Evolutionary conservation across 2,329 filamentous ascomycete species (phyloP).

Genomic region (Sphaerulina musiva): DNA sequence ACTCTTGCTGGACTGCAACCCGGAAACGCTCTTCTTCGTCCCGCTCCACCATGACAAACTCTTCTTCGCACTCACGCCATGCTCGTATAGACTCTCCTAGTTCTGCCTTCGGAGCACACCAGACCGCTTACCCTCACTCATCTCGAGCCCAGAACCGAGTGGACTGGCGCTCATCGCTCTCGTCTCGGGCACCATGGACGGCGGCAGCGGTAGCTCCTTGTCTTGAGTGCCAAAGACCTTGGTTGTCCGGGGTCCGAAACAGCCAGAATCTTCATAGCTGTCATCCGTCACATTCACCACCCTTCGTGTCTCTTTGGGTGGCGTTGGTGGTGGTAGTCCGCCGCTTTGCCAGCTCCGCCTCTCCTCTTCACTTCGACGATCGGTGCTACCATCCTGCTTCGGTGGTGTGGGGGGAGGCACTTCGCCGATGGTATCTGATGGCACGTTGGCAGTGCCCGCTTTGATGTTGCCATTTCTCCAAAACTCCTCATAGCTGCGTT

Average conservation of each 20-base stretch:
- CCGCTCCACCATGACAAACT: neutral
- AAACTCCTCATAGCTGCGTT: conserved; percentile 23
- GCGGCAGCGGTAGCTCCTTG: conserved; percentile 27
- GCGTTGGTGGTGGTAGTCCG: conserved; percentile 39
- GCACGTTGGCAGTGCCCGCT: conserved; percentile 13
- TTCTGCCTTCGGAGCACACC: neutral
- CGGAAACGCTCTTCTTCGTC: neutral
- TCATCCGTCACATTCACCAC: conserved; percentile 3
- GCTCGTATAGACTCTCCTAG: neutral
- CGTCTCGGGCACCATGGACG: conserved; percentile 13
- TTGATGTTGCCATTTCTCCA: neutral
- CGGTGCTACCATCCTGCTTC: conserved; percentile 25
- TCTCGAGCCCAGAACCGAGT: conserved; percentile 2
- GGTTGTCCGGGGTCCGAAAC: conserved; percentile 1
- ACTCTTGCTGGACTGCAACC: too few species aligned
- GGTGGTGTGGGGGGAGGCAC: conserved; percentile 32
- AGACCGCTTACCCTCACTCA: conserved; percentile 1
- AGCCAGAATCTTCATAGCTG: conserved; percentile 1
- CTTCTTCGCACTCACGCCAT: neutral
- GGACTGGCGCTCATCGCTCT: conserved; percentile 22
- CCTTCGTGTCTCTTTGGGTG: conserved; percentile 35
- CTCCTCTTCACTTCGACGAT: conserved; percentile 18
- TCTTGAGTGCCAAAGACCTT: conserved; percentile 19
- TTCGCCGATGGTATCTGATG: conserved; percentile 25
- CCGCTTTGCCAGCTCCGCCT: conserved; percentile 22